Conservation (phyloP, 441 rosid species). For the Lepidium campestre region DNA sequence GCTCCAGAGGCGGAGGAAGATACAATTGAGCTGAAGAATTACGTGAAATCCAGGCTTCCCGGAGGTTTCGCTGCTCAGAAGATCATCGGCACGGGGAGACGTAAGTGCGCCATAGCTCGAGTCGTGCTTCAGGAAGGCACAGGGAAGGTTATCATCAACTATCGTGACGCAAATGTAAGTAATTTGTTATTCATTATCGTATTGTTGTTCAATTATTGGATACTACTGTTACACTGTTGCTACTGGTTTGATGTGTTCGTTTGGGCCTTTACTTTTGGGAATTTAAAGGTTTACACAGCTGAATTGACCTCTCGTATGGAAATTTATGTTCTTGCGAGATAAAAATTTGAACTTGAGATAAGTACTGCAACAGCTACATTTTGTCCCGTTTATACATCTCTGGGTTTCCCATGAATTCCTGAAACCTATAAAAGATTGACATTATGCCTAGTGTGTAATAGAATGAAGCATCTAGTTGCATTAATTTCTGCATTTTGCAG, state of each 20-base stretch:
- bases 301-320: background rate
- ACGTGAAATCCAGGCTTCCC: slow-evolving; percentile 81
- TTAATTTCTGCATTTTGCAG: background rate
- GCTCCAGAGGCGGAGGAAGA: slow-evolving; percentile 33
- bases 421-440: background rate
- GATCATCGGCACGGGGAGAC: slow-evolving; percentile 80
- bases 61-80: slow-evolving; percentile 92
- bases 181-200: background rate
- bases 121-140: slow-evolving; percentile 94
- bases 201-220: too few relatives aligned
- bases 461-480: background rate
- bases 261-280: background rate
- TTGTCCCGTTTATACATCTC: background rate
- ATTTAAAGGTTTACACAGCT: background rate
- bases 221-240: background rate
- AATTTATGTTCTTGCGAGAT: background rate
- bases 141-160: slow-evolving; percentile 77
- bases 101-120: slow-evolving; percentile 85
- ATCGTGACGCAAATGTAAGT: slow-evolving; percentile 80
- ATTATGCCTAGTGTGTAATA: background rate
- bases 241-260: slow-evolving; percentile 1
- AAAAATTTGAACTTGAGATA: background rate
- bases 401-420: background rate
- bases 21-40: slow-evolving; percentile 49
- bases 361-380: background rate